phyloP scores from a whole-genome alignment of 768 basidiomycete species.

The Ramaria sp. region DNA sequence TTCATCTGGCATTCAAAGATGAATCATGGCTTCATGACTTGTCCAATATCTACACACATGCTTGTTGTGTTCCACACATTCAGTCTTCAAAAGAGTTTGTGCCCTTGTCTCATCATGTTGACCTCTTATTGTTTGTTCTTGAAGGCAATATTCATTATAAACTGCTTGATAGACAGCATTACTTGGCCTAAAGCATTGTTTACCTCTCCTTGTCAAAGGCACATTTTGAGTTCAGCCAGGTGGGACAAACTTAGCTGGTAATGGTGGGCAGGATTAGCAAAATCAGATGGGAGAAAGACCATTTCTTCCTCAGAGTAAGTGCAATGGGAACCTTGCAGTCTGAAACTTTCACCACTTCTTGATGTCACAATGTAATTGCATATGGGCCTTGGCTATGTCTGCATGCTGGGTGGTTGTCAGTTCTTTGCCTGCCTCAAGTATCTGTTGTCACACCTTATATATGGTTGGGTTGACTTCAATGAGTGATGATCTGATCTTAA shows the following conservation, averaged over 20 bases:
- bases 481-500: background rate
- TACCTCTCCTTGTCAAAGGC: background rate
- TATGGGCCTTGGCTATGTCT: background rate
- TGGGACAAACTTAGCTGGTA: background rate
- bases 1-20: background rate
- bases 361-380: background rate
- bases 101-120: background rate
- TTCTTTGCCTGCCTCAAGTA: background rate
- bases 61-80: background rate
- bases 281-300: background rate
- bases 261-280: background rate
- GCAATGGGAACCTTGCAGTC: background rate
- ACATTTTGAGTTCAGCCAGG: background rate
- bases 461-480: background rate
- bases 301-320: background rate
- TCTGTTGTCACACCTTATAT: background rate
- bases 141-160: background rate
- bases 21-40: background rate
- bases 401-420: background rate
- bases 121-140: background rate
- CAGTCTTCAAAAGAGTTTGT: background rate
- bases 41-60: background rate
- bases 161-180: background rate
- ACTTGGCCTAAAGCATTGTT: background rate
- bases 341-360: background rate